Evolutionary conservation across 1,284 basidiomycete genomes (phyloP), one percentile per base, ranked within the genome.

Genomic region (Limonomyces culmigenus): DNA sequence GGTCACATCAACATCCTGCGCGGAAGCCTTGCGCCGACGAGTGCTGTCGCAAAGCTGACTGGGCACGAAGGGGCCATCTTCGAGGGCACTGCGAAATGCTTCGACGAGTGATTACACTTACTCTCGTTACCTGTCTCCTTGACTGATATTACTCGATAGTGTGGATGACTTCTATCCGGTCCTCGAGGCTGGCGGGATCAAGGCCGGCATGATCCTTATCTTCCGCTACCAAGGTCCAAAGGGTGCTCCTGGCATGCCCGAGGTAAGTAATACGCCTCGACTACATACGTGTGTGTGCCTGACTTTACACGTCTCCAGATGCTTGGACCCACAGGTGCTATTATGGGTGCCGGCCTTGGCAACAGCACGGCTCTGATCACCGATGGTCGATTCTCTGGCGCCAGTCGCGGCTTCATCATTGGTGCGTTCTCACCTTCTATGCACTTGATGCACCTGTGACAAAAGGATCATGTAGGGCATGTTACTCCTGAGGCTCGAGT

Each of bases 161-260:
- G 72, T 91, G 47, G 74, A 79, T 18, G 72, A 68, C 40, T 89
- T 98, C 52, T 86, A 88, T 49, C 70, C 77, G 36, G 76, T 87
- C 6, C 73, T 98, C 30, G 78, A 80, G 51, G 67, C 61, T 5
- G 87, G 87, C 11, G 74, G 83, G 43, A 84, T 98, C 54, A 88
- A 77, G 49, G 62, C 77, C 20, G 89, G 89, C 1, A 85, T 69
- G 43, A 77, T 93, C 20, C 68, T 95, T 40, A 80, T 97, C 33
- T 78, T 97, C 59, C 70, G 92, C 42, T 97, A 97, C 56, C 85
- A 93, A 54, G 92, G 92, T 16, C 92, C 92, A 3, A 93, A 91
- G 58, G 91, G 92, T 38, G 92, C 80, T 19, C 92, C 91, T 15
- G 91, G 92, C 34, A 97, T 97, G 93, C 93, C 93, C 13, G 93